These are phyloP conservation scores for Chernovozyma sophiae-reginae DNA, from an alignment of 1,139 yeast species.

Conservation along the genomic window DNA sequence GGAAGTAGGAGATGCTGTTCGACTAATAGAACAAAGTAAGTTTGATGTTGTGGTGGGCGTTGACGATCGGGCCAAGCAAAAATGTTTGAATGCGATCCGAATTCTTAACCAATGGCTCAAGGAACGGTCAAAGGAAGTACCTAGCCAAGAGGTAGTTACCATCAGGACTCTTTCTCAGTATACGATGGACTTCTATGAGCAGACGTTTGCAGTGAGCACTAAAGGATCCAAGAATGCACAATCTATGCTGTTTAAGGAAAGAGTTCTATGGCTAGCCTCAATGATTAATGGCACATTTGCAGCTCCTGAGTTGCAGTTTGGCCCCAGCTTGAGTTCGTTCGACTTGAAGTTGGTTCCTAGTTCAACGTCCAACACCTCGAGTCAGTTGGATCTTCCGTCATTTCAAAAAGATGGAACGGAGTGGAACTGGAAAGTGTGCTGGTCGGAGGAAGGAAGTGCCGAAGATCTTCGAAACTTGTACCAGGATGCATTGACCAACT, in stretches of 20 bases:
- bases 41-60: conserved; percentile 8
- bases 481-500: conserved; percentile 63
- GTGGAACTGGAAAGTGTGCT: background rate
- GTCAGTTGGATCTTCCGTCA: background rate
- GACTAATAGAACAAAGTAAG: conserved; percentile 12
- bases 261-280: conserved; percentile 45
- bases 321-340: background rate
- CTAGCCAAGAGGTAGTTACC: background rate
- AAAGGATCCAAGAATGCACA: background rate
- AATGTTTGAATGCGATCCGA: background rate
- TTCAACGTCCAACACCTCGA: no score
- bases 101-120: background rate
- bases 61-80: background rate
- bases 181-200: background rate
- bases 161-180: background rate
- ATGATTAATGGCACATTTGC: conserved; percentile 22
- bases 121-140: no score
- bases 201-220: background rate
- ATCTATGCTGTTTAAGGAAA: conserved; percentile 14
- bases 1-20: conserved; percentile 2
- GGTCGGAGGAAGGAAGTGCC: conserved; percentile 11
- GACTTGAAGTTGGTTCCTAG: background rate
- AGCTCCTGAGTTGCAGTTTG: conserved; percentile 33
- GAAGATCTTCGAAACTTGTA: conserved; percentile 25
- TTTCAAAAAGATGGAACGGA: background rate